A percentile compares a stretch with the other conserved stretches of the same genome.
Conservation (phyloP, 352 stramenopile genomes). For the Hyphochytrium catenoides region DNA sequence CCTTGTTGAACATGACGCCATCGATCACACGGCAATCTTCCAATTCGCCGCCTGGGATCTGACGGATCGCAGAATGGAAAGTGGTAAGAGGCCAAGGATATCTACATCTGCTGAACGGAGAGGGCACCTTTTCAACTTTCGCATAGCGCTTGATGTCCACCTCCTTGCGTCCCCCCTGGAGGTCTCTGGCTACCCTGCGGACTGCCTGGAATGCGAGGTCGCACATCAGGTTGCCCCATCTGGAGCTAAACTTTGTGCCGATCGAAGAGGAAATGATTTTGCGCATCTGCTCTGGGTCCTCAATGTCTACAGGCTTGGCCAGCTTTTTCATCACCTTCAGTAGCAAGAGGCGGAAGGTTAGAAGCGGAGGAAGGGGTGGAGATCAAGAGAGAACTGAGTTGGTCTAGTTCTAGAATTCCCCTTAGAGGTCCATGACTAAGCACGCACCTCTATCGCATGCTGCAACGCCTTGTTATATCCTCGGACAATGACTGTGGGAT, state of each 20-base stretch:
- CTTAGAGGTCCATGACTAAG: too few species aligned
- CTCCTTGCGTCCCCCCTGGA: slow-evolving; percentile 63
- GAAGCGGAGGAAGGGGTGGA: too few species aligned
- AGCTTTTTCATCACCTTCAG: slow-evolving; percentile 80
- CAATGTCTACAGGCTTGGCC: slow-evolving; percentile 74
- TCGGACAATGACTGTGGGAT: slow-evolving; percentile 93
- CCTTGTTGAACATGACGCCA: slow-evolving; percentile 99
- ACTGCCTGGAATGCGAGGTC: slow-evolving; percentile 92
- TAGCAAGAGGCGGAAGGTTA: too few species aligned
- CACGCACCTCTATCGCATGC: too few species aligned
- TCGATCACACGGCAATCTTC: slow-evolving; percentile 80
- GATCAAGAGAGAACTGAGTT: too few species aligned
- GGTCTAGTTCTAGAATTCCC: too few species aligned
- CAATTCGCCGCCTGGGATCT: slow-evolving; percentile 82
- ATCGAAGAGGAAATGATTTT: slow-evolving; percentile 89
- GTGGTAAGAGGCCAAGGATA: slow-evolving; percentile 1
- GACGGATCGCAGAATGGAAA: background rate
- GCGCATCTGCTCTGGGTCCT: slow-evolving; percentile 82
- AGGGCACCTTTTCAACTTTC: slow-evolving; percentile 91
- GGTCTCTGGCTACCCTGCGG: slow-evolving; percentile 68
- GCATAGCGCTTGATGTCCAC: slow-evolving; percentile 99
- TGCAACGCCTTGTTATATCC: slow-evolving; percentile 71
- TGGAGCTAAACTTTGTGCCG: slow-evolving; percentile 92
- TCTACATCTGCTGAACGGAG: background rate
- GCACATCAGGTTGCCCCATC: slow-evolving; percentile 88